Evolutionary conservation across 2,329 filamentous ascomycete genomes (phyloP), one percentile per base, ranked within the genome.

Genomic region (Trichoderma koningiopsis): DNA sequence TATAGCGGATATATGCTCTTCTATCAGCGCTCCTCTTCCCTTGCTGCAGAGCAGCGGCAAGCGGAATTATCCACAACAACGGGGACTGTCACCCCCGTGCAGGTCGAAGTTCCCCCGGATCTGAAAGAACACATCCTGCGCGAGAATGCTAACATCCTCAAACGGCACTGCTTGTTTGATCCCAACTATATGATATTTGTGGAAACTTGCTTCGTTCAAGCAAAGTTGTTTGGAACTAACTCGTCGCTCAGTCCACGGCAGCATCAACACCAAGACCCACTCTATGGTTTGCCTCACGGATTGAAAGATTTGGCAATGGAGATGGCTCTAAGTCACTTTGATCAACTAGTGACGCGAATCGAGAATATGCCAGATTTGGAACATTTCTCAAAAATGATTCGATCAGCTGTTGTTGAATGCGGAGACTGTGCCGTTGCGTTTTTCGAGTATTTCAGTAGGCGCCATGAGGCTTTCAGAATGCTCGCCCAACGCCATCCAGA

Each of bases 1-100:
- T 91, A 91, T 83, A 98, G 93, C 77, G 96, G 95, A 14, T 99
- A 99, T 79, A 98, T 99, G 92, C 86, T 99, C 10, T 98, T 99
- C 79, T 99, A 99, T 78, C 92, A 97, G 78, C 89, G 96, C 60
- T 87, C 89, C 4, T 90, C 90, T 0, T 87, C 88, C 5, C 84
- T 94, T 68, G 82, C 84, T 22, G 78, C 79, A 19, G 85, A 87
- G 70, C 84, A 87, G 73, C 79, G 87, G 73, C 79, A 84, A 33
- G 74, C 79, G 2, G 81, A 88, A 73, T 40, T 52, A 16, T 29
- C 43, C 22, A 58, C 58, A 14, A 58, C 58, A 14, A 77, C 81
- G 63, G 72, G 71, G 14, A 74, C 78, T 0, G 75, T 77, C 1
- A 71, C 77, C 2, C 74, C 77, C 5, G 73, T 86, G n/a, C 83